Base-by-base conservation (phyloP, 225 moss, liverwort and hornwort species). In the Asterella californica region DNA sequence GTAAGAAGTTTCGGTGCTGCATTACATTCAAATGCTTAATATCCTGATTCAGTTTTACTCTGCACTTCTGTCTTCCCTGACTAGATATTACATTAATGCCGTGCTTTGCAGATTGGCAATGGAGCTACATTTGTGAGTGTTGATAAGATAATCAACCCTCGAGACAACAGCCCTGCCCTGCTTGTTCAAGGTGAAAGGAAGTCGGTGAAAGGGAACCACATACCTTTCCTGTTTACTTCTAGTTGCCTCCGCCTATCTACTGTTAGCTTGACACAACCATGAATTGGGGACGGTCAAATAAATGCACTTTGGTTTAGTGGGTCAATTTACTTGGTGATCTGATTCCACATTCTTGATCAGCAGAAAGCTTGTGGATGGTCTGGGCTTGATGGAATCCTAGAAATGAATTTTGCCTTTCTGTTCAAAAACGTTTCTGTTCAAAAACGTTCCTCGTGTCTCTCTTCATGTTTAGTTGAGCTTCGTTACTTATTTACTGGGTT, bases 51-150 rank as follows among this genome's bases (percentile, higher is more conserved):
- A 19, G 17, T 57, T 18, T 11, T 5, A 19, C 57, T n/a, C n/a
- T 57, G 21, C 57, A 18, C 24, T 57, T 57, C 10, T 18, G 42
- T 25, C 33, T 52, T 74, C 32, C 19, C 30, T 53, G 18, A 29
- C n/a, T n/a, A n/a, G n/a, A n/a, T n/a, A n/a, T 49, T 18, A 1
- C 32, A 1, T 53, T 0, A 38, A 62, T 27, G 24, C 0, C 15
- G 36, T 42, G 4, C 57, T 21, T 29, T 84, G 87, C 82, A 92
- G 90, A 73, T 92, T 14, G 75, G 73, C 7, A 91, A 89, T 80
- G 92, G 92, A 73, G 90, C 90, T 15, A 92, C 90, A 0, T 94
- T 79, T 85, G 89, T 88, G 34, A 84, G 62, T 5, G 81, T 94
- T 8, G 92, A 94, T 48, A 90, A 89, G 79, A 86, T 90, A 19